These are phyloP conservation scores for Salvia miltiorrhiza DNA, from an alignment of 257 asterid genomes.

Conservation along the genomic window DNA sequence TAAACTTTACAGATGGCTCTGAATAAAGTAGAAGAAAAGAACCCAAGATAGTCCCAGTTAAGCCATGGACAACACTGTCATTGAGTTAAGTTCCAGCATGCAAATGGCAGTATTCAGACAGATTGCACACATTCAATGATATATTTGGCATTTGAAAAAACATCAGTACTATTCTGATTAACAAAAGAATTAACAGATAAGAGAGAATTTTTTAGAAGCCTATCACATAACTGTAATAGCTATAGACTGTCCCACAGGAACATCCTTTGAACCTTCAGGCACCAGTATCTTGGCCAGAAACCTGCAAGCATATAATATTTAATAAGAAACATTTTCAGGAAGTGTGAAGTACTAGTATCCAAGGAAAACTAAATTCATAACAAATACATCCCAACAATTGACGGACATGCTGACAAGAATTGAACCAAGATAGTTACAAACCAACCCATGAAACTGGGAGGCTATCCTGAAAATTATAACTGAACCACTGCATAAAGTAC, in stretches of 20 bases:
- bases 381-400: slow-evolving; percentile 16
- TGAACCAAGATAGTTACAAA: not conserved
- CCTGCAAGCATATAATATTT: slow-evolving; percentile 50
- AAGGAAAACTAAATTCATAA: slow-evolving; percentile 3
- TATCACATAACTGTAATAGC: slow-evolving; percentile 78
- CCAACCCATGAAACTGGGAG: not conserved
- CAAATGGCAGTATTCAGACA: slow-evolving; percentile 14
- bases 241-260: slow-evolving; percentile 95
- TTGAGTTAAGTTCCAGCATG: slow-evolving; percentile 20
- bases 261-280: slow-evolving; percentile 97
- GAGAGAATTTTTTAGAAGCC: slow-evolving; percentile 20
- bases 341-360: not conserved
- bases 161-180: slow-evolving; percentile 9
- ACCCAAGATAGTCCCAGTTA: slow-evolving; percentile 1
- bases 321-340: not conserved
- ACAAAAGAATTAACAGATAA: slow-evolving; percentile 19
- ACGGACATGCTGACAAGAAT: not conserved
- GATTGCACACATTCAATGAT: slow-evolving; percentile 8
- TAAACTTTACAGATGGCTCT: slow-evolving; percentile 10
- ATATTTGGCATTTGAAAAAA: slow-evolving; percentile 9
- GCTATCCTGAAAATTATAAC: slow-evolving; percentile 5
- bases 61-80: slow-evolving; percentile 5
- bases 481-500: slow-evolving; percentile 8
- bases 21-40: slow-evolving; percentile 10
- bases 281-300: slow-evolving; percentile 88